Base-by-base conservation (phyloP, 1,284 basidiomycete genomes). In the Pseudozyma thailandica region DNA sequence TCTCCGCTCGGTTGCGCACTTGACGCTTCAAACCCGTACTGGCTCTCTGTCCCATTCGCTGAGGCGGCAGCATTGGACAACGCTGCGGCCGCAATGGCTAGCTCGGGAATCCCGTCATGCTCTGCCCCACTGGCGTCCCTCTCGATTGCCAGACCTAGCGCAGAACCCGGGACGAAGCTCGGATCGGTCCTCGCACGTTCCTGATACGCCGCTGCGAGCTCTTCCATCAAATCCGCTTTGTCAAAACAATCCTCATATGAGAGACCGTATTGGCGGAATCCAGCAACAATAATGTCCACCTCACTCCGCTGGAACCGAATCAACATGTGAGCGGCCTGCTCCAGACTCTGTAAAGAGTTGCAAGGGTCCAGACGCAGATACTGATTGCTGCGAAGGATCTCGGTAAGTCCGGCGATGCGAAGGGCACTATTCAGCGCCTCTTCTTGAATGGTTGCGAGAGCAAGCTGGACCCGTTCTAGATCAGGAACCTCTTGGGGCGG, bases 381-480 rank as follows among this genome's bases (percentile, higher is more conserved):
- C 33, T 60, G 58, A 50, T 74, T 69, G 53, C 49, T 56, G 21
- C 57, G 54, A n/a, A 72, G 51, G 41, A 74, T 55, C 84, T 88
- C 78, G 58, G 91, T 90, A 79, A 95, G 84, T 21, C 91, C 91
- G 16, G 93, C 90, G 72, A 95, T 92, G 33, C 93, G 89, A 72
- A 92, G 84, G 0, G 93, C 92, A 26, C 90, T 90, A 78, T 92
- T 90, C 61, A 93, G 81, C 2, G 92, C 91, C 82, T 95, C 92
- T 28, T 91, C 77, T 27, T 92, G 57, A 16, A 73, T 55, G 26
- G 47, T 63, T 0, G 48, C 49, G 6, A 69, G 37, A 8, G 53
- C 52, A 3, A 45, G 42, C 37, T 72, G 55, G 16, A 65, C 62
- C 23, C 49, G 53, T n/a, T 56, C 58, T 54, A 85, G n/a, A 30